Conservation (phyloP, 108 stramenopile genomes). For the Cyclotella atomus region DNA sequence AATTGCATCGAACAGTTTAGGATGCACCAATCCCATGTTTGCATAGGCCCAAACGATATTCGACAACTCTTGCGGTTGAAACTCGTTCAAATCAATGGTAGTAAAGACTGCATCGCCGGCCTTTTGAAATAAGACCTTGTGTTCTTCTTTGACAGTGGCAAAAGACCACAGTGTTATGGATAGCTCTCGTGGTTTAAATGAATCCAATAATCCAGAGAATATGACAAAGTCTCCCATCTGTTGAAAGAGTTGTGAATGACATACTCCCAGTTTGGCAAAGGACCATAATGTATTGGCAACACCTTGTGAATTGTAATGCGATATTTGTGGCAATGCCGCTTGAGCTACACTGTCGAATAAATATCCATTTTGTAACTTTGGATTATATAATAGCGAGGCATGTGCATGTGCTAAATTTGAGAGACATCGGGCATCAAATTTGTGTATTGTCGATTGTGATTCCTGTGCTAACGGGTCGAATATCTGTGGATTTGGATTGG, state of each 20-base stretch:
- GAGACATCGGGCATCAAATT: not conserved
- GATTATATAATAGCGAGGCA: not conserved
- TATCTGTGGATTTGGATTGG: not conserved
- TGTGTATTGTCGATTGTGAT: not conserved
- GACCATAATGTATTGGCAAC: constrained; percentile 6
- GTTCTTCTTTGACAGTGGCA: not conserved
- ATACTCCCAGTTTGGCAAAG: not conserved
- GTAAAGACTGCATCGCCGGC: not conserved
- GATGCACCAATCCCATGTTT: not conserved
- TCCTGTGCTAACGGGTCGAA: not conserved
- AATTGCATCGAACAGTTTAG: not conserved
- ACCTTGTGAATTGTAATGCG: not conserved
- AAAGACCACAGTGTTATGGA: constrained; percentile 11
- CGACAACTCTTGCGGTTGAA: not conserved
- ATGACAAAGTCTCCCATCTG: not conserved
- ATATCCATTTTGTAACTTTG: not conserved
- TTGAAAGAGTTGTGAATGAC: constrained; percentile 1
- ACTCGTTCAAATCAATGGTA: not conserved
- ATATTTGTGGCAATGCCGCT: not conserved
- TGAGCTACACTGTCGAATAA: not conserved
- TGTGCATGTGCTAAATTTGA: not conserved
- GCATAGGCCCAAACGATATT: not conserved
- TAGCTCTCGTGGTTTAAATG: not conserved
- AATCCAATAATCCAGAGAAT: not conserved
- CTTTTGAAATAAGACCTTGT: not conserved